Base-by-base conservation (phyloP, 352 stramenopile genomes). In the Globisporangium nagaii region DNA sequence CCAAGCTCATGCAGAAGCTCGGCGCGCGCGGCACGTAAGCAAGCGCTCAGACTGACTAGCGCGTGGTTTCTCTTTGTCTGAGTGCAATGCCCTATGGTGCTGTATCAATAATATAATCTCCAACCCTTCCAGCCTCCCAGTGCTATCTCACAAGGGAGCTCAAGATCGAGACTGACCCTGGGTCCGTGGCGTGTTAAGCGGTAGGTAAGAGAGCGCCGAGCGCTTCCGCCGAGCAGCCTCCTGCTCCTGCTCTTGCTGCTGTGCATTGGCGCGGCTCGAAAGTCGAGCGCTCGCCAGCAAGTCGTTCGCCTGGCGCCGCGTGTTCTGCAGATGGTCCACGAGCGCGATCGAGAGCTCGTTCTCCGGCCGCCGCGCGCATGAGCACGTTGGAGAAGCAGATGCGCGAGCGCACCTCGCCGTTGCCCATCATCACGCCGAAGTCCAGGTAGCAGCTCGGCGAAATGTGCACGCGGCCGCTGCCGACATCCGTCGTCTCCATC, bases 1-100 rank as follows among this genome's bases (percentile, higher is more conserved):
- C 74, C 9, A 90, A 90, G 45, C 71, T 90, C 36, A 64, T 90
- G 73, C 79, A 88, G 58, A 90, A 90, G 65, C 81, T 90, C 27
- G 70, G 71, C 2, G 62, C 53, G 27, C 53, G 53, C 15, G 53
- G 43, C 34, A 54, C 53, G 8, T 60, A 60, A 42, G 19, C 15
- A 12, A n/a, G n/a, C n/a, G n/a, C n/a, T n/a, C n/a, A n/a, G n/a
- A n/a, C n/a, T n/a, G n/a, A n/a, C n/a, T n/a, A n/a, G n/a, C 25
- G 4, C 35, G 9, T 10, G 15, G 35, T 40, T 22, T 40, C 35
- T 46, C 22, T 1, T 25, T 36, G n/a, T n/a, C n/a, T n/a, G n/a
- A n/a, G n/a, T n/a, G n/a, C n/a, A n/a, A n/a, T n/a, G n/a, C n/a
- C n/a, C n/a, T n/a, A n/a, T n/a, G n/a, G n/a, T n/a, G n/a, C n/a